A percentile compares a stretch with the other conserved stretches of the same genome.
phyloP scores from a whole-genome alignment of 306 rosid genomes.

The Casuarina glauca region DNA sequence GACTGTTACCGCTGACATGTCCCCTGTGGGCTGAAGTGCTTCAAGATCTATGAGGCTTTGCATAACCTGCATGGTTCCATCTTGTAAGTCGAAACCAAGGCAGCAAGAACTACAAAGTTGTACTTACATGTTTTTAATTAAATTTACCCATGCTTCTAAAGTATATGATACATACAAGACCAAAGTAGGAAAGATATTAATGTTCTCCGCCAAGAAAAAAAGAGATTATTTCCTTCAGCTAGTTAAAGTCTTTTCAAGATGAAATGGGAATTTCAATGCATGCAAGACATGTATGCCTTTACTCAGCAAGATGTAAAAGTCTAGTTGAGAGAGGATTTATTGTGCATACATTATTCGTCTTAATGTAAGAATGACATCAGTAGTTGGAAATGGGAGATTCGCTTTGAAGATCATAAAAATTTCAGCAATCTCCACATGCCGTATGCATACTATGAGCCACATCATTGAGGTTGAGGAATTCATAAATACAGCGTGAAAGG shows the following conservation, averaged over 20 bases:
- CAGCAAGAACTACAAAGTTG: not conserved
- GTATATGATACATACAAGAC: conserved; percentile 6
- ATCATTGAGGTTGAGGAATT: not conserved
- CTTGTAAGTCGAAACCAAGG: conserved; percentile 26
- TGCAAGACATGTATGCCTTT: not conserved
- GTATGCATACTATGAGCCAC: not conserved
- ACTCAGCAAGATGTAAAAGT: not conserved
- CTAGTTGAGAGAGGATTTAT: not conserved
- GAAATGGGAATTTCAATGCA: not conserved
- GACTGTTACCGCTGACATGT: conserved; percentile 55
- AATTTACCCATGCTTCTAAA: not conserved
- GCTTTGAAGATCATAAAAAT: not conserved
- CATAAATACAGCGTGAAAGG: not conserved
- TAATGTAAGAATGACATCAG: not conserved
- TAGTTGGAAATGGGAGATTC: not conserved
- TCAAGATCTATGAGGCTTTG: conserved; percentile 70
- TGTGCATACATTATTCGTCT: not conserved
- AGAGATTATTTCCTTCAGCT: not conserved
- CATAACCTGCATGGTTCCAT: conserved; percentile 58
- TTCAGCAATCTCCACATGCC: not conserved
- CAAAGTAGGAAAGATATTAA: not conserved
- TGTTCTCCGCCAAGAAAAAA: not conserved
- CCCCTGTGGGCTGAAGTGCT: conserved; percentile 87
- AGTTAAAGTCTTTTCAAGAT: not conserved
- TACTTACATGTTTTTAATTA: conserved; percentile 4